These are phyloP conservation scores for Haplosporangium sp. DNA, from an alignment of 371 early-diverging fungal genomes.

Conservation along the genomic window DNA sequence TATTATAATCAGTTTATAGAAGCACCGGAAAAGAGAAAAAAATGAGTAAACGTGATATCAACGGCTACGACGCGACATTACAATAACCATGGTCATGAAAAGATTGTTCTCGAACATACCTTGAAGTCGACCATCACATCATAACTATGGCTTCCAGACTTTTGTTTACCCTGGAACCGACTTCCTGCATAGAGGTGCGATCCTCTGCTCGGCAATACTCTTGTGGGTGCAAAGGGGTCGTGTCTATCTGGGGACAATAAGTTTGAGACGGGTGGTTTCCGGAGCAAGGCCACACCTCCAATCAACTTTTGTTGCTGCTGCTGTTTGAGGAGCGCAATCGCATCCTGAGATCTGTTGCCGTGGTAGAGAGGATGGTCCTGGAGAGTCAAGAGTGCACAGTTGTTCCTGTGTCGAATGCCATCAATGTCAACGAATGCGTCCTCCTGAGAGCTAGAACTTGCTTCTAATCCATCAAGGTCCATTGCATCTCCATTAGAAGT, in stretches of 20 bases:
- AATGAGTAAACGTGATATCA: neutral
- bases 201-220: conserved; percentile 21
- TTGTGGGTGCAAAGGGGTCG: conserved; percentile 32
- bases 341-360: conserved; percentile 1
- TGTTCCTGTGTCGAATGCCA: conserved; percentile 29
- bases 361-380: conserved; percentile 3
- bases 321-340: conserved; percentile 21
- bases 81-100: neutral
- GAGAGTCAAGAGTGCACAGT: conserved; percentile 24
- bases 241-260: neutral
- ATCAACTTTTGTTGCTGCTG: conserved; percentile 18
- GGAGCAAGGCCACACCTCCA: conserved; percentile 20
- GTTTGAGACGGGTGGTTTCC: conserved; percentile 18
- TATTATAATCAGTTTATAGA: conserved; percentile 28
- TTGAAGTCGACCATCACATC: conserved; percentile 82
- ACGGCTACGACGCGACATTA: too few species aligned
- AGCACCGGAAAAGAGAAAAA: neutral
- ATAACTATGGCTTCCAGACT: conserved; percentile 73
- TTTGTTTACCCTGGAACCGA: conserved; percentile 78
- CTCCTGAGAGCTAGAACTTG: neutral
- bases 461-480: conserved; percentile 1
- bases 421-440: conserved; percentile 28
- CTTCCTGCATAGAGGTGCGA: conserved; percentile 73
- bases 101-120: conserved; percentile 57
- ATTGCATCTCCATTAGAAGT: conserved; percentile 7